Evolutionary conservation across 768 basidiomycete genomes (phyloP), one percentile per base, ranked within the genome.

Genomic region (Lentinula guzmanii): DNA sequence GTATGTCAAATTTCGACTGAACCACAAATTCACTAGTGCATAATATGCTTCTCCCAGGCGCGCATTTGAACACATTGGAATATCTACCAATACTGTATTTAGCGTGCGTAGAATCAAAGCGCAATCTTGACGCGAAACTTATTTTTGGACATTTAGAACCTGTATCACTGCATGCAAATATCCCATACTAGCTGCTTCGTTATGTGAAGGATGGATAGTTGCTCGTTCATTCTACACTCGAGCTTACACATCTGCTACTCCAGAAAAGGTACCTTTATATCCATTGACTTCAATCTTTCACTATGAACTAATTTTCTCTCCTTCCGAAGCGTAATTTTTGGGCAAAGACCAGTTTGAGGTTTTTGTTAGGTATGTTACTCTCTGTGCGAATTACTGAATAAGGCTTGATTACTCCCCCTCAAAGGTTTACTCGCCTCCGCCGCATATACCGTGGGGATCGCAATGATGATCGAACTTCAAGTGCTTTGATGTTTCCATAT

Each of bases 51-150:
- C 7, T 31, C 15, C 28, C 60, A 82, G 82, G 81, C 31, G 78
- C 80, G 7, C 81, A 83, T 66, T 78, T 79, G 42, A 61, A 61
- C 33, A 61, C 59, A 6, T 37, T 60, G 18, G 59, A 60, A 21
- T 52, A 60, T 42, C 34, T 60, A 1, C 59, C 59, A 41, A 16
- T 43, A 8, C 16, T 60, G 4, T 60, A 60, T 35, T 9, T 52
- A 13, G 41, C 37, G 59, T 60, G 28, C 16, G 59, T 52, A 11
- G 15, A 45, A 15, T 57, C n/a, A 5, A 41, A 56, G 21, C 7
- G 0, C n/a, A 10, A 43, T 16, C 3, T 11, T 37, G 5, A 10
- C 11, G 13, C 16, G 7, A 34, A 21, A 9, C 15, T 10, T 8
- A 53, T 39, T n/a, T 41, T 58, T 39, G 54, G n/a, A 28, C 13